Conservation (phyloP, 23 red algal species). For the Gracilaria domingensis region DNA sequence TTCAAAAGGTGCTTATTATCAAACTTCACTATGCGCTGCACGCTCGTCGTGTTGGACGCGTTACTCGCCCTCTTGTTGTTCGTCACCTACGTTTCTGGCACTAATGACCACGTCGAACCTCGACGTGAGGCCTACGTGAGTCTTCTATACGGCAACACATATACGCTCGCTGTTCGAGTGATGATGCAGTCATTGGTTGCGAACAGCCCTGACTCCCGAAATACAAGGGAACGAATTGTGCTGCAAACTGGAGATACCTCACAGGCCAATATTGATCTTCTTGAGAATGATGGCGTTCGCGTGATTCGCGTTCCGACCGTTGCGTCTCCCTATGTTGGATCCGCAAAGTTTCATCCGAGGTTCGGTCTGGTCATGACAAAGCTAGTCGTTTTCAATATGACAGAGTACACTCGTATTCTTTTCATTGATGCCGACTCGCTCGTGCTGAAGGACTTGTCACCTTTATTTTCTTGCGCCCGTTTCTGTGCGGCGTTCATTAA, state of each 20-base stretch:
- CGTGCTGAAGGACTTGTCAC: conserved; percentile 73
- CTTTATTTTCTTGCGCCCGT: conserved; percentile 77
- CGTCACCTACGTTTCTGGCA: background rate
- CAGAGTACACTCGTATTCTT: conserved; percentile 63
- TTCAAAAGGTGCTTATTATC: no score
- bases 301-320: conserved; percentile 69
- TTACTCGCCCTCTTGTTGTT: background rate
- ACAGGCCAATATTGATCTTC: conserved; percentile 31
- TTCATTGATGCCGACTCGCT: conserved; percentile 91
- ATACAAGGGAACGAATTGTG: conserved; percentile 55
- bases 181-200: conserved; percentile 79
- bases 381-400: conserved; percentile 83
- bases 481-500: conserved; percentile 95
- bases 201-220: conserved; percentile 75
- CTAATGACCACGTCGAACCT: background rate
- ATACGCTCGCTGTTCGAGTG: conserved; percentile 81
- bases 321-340: conserved; percentile 62
- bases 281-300: conserved; percentile 73
- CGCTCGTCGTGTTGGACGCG: background rate
- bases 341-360: conserved; percentile 61
- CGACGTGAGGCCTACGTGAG: conserved; percentile 78
- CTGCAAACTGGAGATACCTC: conserved; percentile 82
- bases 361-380: conserved; percentile 92
- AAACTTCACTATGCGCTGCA: background rate
- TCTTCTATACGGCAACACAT: conserved; percentile 88